Percentiles rank a stretch among this genome's conserved stretches.
Conservation (phyloP, 176 grass and related monocot species). For the Dactylis glomerata region DNA sequence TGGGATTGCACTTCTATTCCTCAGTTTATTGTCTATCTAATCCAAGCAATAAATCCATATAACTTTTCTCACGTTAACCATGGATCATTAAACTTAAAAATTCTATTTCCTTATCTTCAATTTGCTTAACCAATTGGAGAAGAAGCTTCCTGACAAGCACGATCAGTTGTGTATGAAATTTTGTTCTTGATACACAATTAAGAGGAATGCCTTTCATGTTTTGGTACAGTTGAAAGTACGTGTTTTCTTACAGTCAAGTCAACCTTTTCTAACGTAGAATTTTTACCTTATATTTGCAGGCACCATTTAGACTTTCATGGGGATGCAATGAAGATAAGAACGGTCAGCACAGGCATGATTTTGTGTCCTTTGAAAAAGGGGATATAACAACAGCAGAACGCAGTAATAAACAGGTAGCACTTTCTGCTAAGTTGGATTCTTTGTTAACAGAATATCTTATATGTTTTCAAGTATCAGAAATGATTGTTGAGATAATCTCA, state of each 20-base stretch:
- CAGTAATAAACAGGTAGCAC: conserved; percentile 84
- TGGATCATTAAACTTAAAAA: neutral
- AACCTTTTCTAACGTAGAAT: neutral
- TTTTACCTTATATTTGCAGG: conserved; percentile 24
- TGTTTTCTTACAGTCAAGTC: neutral
- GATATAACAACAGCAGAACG: conserved; percentile 95
- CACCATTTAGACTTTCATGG: conserved; percentile 80
- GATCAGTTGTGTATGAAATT: neutral
- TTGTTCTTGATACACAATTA: neutral
- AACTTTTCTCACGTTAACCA: neutral
- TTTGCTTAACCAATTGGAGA: neutral
- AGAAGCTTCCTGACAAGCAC: neutral
- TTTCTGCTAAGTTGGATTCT: conserved; percentile 9
- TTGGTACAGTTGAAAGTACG: neutral
- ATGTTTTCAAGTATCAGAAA: conserved; percentile 18
- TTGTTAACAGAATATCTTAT: conserved; percentile 10
- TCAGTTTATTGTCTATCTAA: conserved; percentile 2
- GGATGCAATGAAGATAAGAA: conserved; percentile 91
- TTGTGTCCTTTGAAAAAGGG: conserved; percentile 98
- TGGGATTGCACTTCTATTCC: neutral
- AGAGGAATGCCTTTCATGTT: neutral
- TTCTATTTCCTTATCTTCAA: neutral
- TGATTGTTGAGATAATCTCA: conserved; percentile 17
- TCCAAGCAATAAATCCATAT: neutral
- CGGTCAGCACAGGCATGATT: conserved; percentile 95